These are phyloP conservation scores for Ciborinia camelliae DNA, from an alignment of 2,329 filamentous ascomycete species.

Conservation along the genomic window DNA sequence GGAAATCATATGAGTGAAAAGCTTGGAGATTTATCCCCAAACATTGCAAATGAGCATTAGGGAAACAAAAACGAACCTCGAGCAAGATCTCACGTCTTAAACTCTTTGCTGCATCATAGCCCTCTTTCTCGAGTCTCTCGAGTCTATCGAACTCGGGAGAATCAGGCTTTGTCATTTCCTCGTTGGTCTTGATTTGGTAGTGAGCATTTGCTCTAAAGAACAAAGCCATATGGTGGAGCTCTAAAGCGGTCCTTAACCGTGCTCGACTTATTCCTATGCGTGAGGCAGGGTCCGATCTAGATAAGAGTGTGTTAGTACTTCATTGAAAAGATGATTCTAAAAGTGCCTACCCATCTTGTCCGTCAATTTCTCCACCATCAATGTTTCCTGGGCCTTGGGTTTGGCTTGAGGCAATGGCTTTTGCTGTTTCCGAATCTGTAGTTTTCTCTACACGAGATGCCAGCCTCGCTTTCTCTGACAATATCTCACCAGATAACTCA, in stretches of 20 bases:
- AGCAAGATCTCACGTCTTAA: conserved; percentile 77
- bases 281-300: conserved; percentile 22
- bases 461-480: background rate
- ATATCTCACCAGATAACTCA: conserved; percentile 52
- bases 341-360: conserved; percentile 35
- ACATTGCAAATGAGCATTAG: background rate
- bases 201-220: conserved; percentile 84
- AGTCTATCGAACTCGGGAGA: conserved; percentile 64
- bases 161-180: conserved; percentile 59
- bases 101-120: conserved; percentile 74
- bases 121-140: conserved; percentile 66
- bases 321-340: background rate
- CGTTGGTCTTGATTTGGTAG: conserved; percentile 76
- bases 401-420: background rate
- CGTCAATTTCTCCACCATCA: conserved; percentile 11
- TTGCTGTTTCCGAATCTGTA: background rate
- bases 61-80: conserved; percentile 38
- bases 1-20: background rate
- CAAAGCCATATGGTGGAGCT: conserved; percentile 74
- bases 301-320: background rate
- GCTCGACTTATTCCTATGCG: conserved; percentile 59
- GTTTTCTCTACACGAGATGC: background rate
- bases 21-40: conserved; percentile 33
- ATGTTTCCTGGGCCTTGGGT: background rate
- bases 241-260: conserved; percentile 68